Evolutionary conservation across 2,329 filamentous ascomycete species (phyloP).

Genomic region (Cytospora schulzeri): DNA sequence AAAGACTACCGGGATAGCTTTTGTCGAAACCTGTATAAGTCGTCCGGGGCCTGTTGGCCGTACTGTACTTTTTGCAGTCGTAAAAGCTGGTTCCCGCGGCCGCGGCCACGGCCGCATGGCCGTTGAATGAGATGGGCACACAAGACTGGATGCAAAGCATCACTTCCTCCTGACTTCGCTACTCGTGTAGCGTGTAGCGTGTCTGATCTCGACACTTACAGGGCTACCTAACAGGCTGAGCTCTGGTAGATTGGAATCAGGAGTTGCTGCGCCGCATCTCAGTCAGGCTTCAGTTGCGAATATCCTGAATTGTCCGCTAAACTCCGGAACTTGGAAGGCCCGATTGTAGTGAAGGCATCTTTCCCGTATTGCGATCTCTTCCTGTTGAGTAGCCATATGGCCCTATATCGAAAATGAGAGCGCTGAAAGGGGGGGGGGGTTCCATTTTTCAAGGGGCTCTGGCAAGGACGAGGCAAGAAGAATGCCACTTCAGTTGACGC

Average conservation of each 20-base stretch:
- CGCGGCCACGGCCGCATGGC: no score
- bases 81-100: background rate
- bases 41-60: background rate
- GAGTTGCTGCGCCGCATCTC: background rate
- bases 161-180: background rate
- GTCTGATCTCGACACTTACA: background rate
- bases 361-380: background rate
- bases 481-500: background rate
- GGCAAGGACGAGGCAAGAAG: background rate
- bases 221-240: background rate
- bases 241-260: background rate
- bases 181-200: background rate
- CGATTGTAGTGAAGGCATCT: background rate
- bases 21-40: background rate
- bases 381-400: background rate
- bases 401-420: background rate
- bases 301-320: background rate
- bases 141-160: background rate
- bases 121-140: background rate
- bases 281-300: background rate
- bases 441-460: background rate
- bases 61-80: background rate
- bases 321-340: no score
- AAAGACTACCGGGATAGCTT: background rate
- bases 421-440: no score